These are phyloP conservation scores for Fraxinus xanthoxyloides DNA, from an alignment of 305 asterid genomes.

Conservation along the genomic window DNA sequence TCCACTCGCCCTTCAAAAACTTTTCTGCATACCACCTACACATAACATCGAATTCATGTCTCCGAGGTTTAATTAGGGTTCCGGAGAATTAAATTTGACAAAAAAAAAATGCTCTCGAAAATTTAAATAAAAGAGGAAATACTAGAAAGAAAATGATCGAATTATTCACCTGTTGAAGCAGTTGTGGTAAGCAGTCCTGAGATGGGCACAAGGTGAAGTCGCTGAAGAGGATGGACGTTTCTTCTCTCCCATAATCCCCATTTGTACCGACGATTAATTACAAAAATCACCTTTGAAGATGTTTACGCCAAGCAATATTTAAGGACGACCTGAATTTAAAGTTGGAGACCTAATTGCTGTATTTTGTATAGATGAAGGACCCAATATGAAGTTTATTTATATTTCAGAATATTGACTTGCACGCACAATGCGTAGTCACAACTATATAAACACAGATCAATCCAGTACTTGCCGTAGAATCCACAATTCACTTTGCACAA, in stretches of 20 bases:
- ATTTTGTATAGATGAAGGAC: not conserved
- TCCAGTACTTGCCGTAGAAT: not conserved
- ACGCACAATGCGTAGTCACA: not conserved
- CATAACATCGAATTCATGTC: not conserved
- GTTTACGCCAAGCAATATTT: not conserved
- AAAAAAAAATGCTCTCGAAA: not conserved
- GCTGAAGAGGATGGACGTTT: conserved; percentile 45
- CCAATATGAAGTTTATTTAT: not conserved
- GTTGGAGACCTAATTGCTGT: not conserved
- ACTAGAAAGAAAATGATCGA: conserved; percentile 7
- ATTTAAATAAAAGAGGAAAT: not conserved
- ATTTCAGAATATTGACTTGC: not conserved
- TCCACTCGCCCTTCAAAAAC: conserved; percentile 87
- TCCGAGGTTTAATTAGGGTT: conserved; percentile 10
- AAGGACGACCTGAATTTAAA: not conserved
- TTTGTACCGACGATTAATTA: conserved; percentile 8
- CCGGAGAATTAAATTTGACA: not conserved
- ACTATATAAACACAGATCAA: not conserved
- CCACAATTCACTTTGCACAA: not conserved
- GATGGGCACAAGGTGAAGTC: conserved; percentile 77
- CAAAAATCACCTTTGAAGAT: not conserved
- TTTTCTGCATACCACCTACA: conserved; percentile 82
- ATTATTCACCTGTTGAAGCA: conserved; percentile 74
- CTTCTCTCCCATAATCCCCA: conserved; percentile 59
- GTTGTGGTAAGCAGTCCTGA: conserved; percentile 69